Base-by-base conservation (phyloP, 345 rosid genomes). In the Populus davidiana region DNA sequence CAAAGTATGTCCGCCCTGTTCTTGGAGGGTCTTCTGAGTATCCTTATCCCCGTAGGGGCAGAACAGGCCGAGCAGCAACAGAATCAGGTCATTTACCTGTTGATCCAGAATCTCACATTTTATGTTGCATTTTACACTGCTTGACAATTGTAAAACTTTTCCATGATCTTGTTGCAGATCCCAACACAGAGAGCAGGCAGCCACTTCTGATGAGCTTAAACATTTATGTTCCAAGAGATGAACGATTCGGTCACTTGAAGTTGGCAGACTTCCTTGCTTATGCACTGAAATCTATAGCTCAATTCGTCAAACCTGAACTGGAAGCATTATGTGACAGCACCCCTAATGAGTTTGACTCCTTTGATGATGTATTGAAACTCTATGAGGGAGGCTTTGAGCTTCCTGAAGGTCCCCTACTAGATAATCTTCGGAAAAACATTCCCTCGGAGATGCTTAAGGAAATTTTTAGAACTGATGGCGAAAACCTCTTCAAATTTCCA, bases 31-130 rank as follows among this genome's bases (percentile, higher is more conserved):
- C 90, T 6, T 1, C 75, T 20, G 74, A 85, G 33, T 81, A 80
- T 36, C 89, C 89, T 52, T 87, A 85, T 74, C 89, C 89, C 72
- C 83, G 89, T 35, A 81, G 89, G 44, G 87, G 85, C 64, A 87
- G 89, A 74, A 87, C 89, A 6, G 82, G 89, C 72, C 77, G 89
- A 61, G 43, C 82, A 27, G 85, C 82, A 8, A 38, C 80, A 36
- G 41, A 80, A 63, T 56, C 87, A 70, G 87, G 87, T 86, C 23
- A 33, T 67, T 44, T 44, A 16, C 27, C 49, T 23, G 35, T 1
- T 33, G 65, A 36, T 14, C 63, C 8, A 50, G 2, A 7, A 29
- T 35, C 39, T 50, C 72, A 27, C 6, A 9, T 54, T 64, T 49
- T 23, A 73, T 41, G 5, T 56, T n/a, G 63, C 44, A 2, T 27